A percentile compares a stretch with the other conserved stretches of the same genome.
These are phyloP conservation scores for Citeromyces siamensis DNA, from an alignment of 1,139 yeast genomes.

Conservation along the genomic window DNA sequence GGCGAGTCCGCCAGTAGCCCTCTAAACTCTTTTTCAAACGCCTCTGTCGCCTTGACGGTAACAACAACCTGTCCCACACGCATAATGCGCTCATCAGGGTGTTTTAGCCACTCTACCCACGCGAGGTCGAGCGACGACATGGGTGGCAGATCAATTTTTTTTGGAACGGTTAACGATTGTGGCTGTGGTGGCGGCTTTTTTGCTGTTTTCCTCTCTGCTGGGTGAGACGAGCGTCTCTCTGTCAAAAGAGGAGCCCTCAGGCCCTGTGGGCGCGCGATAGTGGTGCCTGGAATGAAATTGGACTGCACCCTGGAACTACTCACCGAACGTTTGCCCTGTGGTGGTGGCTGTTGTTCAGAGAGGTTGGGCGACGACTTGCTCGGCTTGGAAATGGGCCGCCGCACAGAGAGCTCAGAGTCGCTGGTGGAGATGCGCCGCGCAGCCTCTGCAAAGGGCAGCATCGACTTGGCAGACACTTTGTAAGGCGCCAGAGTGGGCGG, in stretches of 20 bases:
- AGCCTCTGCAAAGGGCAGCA: constrained; percentile 29
- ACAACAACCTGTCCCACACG: constrained; percentile 40
- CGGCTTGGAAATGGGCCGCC: constrained; percentile 3
- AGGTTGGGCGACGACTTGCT: constrained; percentile 4
- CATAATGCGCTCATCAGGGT: constrained; percentile 59
- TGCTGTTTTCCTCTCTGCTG: not conserved
- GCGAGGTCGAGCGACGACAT: constrained; percentile 51
- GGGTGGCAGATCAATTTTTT: constrained; percentile 31
- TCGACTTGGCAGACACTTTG: constrained; percentile 42
- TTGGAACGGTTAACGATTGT: constrained; percentile 5
- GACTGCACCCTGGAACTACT: not conserved
- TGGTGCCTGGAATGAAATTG: constrained; percentile 41
- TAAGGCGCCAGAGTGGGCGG: constrained; percentile 80
- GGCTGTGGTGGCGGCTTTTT: constrained; percentile 6
- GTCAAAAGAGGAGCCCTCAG: not conserved
- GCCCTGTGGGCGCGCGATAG: constrained; percentile 33
- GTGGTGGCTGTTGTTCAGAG: not conserved
- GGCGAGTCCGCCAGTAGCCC: constrained; percentile 55
- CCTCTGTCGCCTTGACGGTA: constrained; percentile 26
- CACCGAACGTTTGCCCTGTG: constrained; percentile 3
- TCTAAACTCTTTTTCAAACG: constrained; percentile 41
- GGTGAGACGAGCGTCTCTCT: not conserved
- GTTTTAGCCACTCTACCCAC: constrained; percentile 49
- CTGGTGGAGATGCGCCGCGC: not conserved
- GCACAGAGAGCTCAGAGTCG: not conserved